phyloP scores from a whole-genome alignment of 768 basidiomycete genomes.

The Ramaria sp. region DNA sequence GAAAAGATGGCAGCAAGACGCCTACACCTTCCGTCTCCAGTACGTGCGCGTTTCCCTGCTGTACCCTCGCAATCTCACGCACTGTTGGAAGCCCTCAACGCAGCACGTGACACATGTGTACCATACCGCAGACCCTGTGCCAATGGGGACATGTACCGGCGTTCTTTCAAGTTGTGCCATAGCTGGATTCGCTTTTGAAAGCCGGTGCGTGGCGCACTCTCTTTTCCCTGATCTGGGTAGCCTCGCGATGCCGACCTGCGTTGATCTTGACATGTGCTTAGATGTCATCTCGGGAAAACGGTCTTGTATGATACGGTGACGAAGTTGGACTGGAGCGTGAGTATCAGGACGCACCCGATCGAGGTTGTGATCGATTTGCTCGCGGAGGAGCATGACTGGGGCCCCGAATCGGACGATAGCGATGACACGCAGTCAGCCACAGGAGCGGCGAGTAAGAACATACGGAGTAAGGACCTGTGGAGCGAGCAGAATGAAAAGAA shows the following conservation, averaged over 20 bases:
- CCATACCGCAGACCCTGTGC: conserved; percentile 90
- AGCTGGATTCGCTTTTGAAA: conserved; percentile 85
- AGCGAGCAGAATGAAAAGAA: too few species aligned
- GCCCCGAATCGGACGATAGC: not conserved
- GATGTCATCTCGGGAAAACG: conserved; percentile 78
- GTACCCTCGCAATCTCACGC: not conserved
- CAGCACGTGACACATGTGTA: conserved; percentile 85
- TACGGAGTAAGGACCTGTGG: too few species aligned
- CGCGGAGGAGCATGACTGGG: conserved; percentile 48
- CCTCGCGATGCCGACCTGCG: too few species aligned
- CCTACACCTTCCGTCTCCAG: conserved; percentile 80
- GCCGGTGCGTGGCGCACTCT: conserved; percentile 31
- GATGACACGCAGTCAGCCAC: not conserved
- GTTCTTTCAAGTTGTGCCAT: conserved; percentile 71
- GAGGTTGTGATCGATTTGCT: conserved; percentile 71
- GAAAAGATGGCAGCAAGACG: conserved; percentile 71
- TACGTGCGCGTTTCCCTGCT: conserved; percentile 24
- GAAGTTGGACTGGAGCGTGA: conserved; percentile 75
- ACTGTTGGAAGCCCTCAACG: conserved; percentile 43
- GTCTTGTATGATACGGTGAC: conserved; percentile 91
- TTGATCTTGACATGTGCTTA: conserved; percentile 15
- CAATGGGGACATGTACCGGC: conserved; percentile 83
- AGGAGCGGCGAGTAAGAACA: conserved; percentile 26
- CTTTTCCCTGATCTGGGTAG: too few species aligned
- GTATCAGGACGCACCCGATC: conserved; percentile 74